These are phyloP conservation scores for Malania oleifera DNA, from an alignment of 164 flowering plant species.

Conservation along the genomic window DNA sequence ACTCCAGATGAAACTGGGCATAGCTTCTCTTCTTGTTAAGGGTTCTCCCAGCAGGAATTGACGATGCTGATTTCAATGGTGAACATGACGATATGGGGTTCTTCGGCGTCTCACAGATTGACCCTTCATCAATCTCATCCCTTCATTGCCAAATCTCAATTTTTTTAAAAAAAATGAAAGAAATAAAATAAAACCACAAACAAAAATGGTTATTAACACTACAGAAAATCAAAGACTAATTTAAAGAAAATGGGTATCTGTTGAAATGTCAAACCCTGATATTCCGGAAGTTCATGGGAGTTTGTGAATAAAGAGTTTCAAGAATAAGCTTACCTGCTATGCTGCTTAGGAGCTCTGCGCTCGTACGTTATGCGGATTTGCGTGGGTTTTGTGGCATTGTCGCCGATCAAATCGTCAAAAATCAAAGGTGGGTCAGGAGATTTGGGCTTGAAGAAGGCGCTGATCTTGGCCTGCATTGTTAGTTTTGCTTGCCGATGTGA, in stretches of 20 bases:
- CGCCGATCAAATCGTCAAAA: neutral
- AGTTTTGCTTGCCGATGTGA: no score
- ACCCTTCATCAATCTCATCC: conserved; percentile 4
- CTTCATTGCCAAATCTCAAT: conserved; percentile 8
- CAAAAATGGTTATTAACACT: neutral
- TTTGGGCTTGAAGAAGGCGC: conserved; percentile 47
- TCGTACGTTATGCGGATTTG: conserved; percentile 35
- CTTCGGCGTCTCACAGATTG: neutral
- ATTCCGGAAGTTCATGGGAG: no score
- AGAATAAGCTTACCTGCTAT: conserved; percentile 5
- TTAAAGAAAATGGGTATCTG: neutral
- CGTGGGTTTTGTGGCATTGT: conserved; percentile 14
- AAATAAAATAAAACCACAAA: neutral
- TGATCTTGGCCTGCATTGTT: conserved; percentile 54
- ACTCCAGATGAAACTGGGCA: conserved; percentile 74
- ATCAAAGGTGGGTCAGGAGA: conserved; percentile 10
- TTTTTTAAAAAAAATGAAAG: neutral
- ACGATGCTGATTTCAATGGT: conserved; percentile 9
- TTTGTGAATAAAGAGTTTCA: no score
- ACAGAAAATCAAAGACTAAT: neutral
- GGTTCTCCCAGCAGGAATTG: conserved; percentile 17
- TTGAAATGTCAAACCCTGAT: no score
- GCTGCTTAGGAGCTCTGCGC: conserved; percentile 26
- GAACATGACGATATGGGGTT: conserved; percentile 14
- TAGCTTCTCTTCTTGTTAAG: conserved; percentile 79